Conservation (phyloP, 345 rosid species). For the Cochlearia excelsa region DNA sequence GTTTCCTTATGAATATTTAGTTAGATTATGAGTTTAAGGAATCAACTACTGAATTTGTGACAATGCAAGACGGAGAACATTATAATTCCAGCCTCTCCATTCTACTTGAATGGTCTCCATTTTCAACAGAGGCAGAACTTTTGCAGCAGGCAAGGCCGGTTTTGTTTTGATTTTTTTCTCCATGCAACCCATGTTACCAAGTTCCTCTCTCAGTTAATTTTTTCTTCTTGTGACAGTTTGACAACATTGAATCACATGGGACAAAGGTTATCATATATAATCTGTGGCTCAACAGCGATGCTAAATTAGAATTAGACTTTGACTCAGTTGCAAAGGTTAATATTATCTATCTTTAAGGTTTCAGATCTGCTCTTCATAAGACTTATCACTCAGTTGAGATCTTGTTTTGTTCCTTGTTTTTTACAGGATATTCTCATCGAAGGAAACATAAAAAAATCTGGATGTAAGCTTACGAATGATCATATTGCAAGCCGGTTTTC, state of each 20-base stretch:
- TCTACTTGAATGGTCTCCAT: conserved; percentile 86
- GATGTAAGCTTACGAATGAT: conserved; percentile 53
- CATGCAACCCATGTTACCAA: conserved; percentile 11
- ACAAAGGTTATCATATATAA: conserved; percentile 86
- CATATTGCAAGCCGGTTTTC: conserved; percentile 62
- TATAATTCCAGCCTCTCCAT: conserved; percentile 61
- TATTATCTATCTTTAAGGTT: conserved; percentile 22
- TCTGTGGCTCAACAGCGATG: conserved; percentile 70
- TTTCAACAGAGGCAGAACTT: conserved; percentile 80
- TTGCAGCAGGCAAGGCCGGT: conserved; percentile 64
- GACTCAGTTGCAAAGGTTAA: conserved; percentile 61
- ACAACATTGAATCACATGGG: conserved; percentile 72
- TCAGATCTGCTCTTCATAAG: conserved; percentile 11
- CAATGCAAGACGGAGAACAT: conserved; percentile 55
- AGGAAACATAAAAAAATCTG: conserved; percentile 55
- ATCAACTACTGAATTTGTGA: conserved; percentile 39
- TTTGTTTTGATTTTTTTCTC: conserved; percentile 5
- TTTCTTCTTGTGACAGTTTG: conserved; percentile 56
- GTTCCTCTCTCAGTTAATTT: conserved; percentile 20
- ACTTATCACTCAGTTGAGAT: conserved; percentile 15
- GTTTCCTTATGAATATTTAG: conserved; percentile 40
- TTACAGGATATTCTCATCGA: conserved; percentile 73
- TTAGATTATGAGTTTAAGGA: conserved; percentile 67
- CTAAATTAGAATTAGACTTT: conserved; percentile 73
- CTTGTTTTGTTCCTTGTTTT: conserved; percentile 18